phyloP scores from a whole-genome alignment of 108 stramenopile species.

The Aurantiochytrium sp. region DNA sequence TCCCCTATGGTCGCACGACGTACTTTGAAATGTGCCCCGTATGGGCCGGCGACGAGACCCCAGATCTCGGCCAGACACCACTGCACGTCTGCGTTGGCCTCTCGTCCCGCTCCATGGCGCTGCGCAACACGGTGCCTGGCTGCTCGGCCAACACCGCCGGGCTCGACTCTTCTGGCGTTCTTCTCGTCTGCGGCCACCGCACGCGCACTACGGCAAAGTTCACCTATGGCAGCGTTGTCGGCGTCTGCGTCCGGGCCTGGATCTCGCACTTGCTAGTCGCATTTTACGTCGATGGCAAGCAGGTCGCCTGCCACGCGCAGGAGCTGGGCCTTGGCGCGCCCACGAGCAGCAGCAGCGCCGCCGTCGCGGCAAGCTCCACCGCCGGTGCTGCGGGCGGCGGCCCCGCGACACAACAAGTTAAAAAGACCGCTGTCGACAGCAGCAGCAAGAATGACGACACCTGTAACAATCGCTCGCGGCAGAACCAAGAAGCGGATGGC shows the following conservation, averaged over 20 bases:
- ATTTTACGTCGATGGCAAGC: constrained; percentile 1
- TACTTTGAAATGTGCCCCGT: constrained; percentile 17
- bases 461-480: no score
- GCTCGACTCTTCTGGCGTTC: background rate
- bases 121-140: constrained; percentile 13
- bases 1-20: background rate
- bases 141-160: constrained; percentile 3
- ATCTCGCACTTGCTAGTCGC: background rate
- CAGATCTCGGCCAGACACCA: background rate
- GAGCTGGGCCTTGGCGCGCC: background rate
- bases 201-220: background rate
- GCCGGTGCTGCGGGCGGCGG: no score
- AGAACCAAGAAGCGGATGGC: no score
- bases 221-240: background rate
- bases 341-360: no score
- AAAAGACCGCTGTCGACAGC: no score
- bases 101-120: background rate
- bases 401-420: no score
- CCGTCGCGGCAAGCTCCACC: no score
- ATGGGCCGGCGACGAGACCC: background rate
- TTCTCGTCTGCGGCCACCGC: background rate
- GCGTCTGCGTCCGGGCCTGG: constrained; percentile 11
- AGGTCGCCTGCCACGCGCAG: background rate
- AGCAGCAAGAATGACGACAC: no score
- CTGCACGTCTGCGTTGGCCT: constrained; percentile 2